Evolutionary conservation across 2,329 filamentous ascomycete genomes (phyloP).

Genomic region (Cytospora piceae): DNA sequence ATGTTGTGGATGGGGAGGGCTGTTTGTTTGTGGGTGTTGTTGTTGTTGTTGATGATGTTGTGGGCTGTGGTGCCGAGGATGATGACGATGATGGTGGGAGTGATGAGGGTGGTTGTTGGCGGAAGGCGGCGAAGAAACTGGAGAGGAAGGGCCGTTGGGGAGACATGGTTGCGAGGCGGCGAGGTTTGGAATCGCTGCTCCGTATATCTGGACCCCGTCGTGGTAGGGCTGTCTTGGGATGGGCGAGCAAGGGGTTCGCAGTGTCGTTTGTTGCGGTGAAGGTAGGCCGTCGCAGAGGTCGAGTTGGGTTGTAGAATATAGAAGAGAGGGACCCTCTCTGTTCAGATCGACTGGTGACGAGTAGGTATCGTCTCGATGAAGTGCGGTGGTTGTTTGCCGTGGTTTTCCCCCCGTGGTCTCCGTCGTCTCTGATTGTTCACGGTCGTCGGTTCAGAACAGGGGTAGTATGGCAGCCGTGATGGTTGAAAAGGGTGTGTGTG

Average conservation of each 20-base stretch:
- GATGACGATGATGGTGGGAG: constrained; percentile 31
- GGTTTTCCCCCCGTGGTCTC: neutral
- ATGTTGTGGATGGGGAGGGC: constrained; percentile 34
- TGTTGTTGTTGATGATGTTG: neutral
- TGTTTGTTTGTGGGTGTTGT: constrained; percentile 43
- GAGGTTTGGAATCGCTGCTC: neutral
- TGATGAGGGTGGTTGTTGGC: constrained; percentile 48
- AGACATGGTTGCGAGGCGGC: constrained; percentile 46
- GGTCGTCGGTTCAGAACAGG: neutral
- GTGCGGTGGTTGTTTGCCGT: neutral
- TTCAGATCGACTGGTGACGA: neutral
- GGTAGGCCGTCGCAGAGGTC: neutral
- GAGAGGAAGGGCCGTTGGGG: constrained; percentile 61
- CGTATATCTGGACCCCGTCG: neutral
- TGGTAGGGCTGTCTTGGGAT: constrained; percentile 4
- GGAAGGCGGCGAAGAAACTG: constrained; percentile 60
- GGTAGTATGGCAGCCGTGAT: neutral
- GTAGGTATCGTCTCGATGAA: neutral
- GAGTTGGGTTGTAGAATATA: neutral
- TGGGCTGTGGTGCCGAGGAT: constrained; percentile 32
- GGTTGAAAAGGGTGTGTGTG: neutral
- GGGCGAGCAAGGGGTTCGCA: neutral
- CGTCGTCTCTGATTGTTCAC: neutral
- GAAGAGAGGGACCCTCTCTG: neutral
- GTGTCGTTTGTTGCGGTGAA: neutral